Evolutionary conservation across 176 grass and related monocot species (phyloP), one percentile per base, ranked within the genome.

Genomic region (Rhynchospora pubera): DNA sequence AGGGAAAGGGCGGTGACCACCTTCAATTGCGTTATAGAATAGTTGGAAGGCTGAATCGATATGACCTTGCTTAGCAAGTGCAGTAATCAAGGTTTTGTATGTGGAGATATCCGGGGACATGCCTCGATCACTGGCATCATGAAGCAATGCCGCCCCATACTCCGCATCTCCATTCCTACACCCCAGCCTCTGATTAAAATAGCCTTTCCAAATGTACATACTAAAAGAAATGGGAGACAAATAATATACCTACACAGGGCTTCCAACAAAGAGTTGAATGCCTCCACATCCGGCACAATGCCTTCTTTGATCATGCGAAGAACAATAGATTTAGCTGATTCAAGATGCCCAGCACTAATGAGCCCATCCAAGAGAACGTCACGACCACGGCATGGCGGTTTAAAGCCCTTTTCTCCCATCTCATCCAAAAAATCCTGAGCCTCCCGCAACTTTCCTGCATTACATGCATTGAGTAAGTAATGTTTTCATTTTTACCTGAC

Each of bases 291-390:
- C n/a, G 95, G 95, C 68, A 98, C 86, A 65, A 90, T 43, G 47
- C 95, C 95, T 82, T 98, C 95, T 85, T 98, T 98, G 81, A 92
- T 98, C 89, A 98, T 94, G 24, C 89, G 96, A 80, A 85, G 92
- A 11, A 90, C 92, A 57, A 98, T 91, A 39, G 85, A 85, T 83
- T 98, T 98, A 66, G 92, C 92, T 44, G 91, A 88, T 87, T 98
- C 92, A 0, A 98, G 85, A 51, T 80, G 85, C 4, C 96, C 96
- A 7, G 96, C 96, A 30, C 91, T 82, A 62, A 98, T 89, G 7
- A 98, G 92, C 59, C 92, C 96, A 34, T 91, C 90, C 51, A 98
- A 88, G 62, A 98, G 92, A 67, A 94, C 78, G 46, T 98, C 96
- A 16, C 90, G 89, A 34, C 89, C 92, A 24, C 92, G 90, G 67